Percentiles rank a stretch among this genome's conserved stretches.
phyloP scores from a whole-genome alignment of 169 alveolate genomes.

The Plasmodium relictum region DNA sequence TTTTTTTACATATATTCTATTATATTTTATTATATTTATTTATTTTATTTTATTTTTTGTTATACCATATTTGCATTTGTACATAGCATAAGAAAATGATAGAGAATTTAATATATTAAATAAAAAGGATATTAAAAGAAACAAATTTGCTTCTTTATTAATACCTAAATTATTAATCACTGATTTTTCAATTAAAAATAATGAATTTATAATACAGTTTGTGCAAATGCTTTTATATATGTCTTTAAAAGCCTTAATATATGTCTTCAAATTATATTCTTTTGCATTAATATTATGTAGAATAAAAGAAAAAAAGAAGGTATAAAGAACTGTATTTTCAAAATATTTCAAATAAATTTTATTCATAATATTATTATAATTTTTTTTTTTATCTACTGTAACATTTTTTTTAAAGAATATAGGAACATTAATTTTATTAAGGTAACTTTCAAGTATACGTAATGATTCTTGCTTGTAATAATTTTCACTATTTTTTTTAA shows the following conservation, averaged over 20 bases:
- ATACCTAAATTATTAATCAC: conserved; percentile 12
- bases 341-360: conserved; percentile 64
- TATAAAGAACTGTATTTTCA: conserved; percentile 59
- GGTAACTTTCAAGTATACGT: conserved; percentile 13
- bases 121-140: conserved; percentile 7
- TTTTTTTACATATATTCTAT: neutral
- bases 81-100: conserved; percentile 30
- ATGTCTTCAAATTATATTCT: conserved; percentile 36
- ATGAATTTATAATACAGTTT: conserved; percentile 40
- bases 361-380: conserved; percentile 46
- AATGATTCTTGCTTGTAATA: conserved; percentile 52
- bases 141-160: neutral
- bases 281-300: conserved; percentile 66
- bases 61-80: conserved; percentile 74
- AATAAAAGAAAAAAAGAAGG: conserved; percentile 54
- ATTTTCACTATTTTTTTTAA: conserved; percentile 37
- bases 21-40: neutral
- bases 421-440: conserved; percentile 24
- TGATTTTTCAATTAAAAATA: conserved; percentile 41
- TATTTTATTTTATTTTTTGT: neutral
- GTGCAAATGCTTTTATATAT: conserved; percentile 48
- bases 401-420: conserved; percentile 11
- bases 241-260: conserved; percentile 37
- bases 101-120: conserved; percentile 44
- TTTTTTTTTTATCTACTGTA: conserved; percentile 10